phyloP scores from a whole-genome alignment of 257 asterid genomes.

The Lithospermum erythrorhizon region DNA sequence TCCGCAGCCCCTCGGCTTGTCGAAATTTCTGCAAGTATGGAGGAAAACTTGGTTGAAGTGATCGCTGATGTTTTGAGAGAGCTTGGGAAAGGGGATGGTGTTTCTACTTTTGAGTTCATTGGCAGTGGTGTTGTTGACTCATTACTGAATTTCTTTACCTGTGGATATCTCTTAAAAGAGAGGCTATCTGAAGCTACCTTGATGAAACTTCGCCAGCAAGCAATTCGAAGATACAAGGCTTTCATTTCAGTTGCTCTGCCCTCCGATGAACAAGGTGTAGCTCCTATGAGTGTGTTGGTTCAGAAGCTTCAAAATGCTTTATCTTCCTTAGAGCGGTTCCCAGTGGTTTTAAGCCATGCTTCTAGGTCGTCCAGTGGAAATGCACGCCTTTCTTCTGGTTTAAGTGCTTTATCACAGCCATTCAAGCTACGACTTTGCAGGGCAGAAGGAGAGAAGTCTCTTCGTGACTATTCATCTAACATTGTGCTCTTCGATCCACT shows the following conservation, averaged over 20 bases:
- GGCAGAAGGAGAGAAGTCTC: constrained; percentile 88
- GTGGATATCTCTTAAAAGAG: constrained; percentile 80
- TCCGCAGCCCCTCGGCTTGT: constrained; percentile 34
- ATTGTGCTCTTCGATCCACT: constrained; percentile 86
- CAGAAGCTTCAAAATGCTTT: constrained; percentile 91
- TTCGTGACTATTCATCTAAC: constrained; percentile 94
- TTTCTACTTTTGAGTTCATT: constrained; percentile 90
- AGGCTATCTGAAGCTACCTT: constrained; percentile 58
- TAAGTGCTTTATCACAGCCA: constrained; percentile 82
- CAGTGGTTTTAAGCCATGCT: constrained; percentile 82
- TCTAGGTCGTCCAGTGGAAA: constrained; percentile 65
- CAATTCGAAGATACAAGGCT: constrained; percentile 69
- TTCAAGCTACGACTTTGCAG: constrained; percentile 94
- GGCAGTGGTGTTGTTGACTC: constrained; percentile 92
- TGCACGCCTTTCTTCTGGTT: constrained; percentile 90
- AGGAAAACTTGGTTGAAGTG: constrained; percentile 58
- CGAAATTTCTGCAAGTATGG: constrained; percentile 51
- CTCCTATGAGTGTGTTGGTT: constrained; percentile 72
- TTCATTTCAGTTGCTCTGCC: constrained; percentile 83
- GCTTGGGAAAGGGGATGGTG: constrained; percentile 90
- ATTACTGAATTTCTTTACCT: constrained; percentile 74
- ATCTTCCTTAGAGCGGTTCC: constrained; percentile 86
- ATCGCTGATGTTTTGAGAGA: constrained; percentile 72
- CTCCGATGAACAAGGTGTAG: constrained; percentile 29
- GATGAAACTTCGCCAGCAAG: constrained; percentile 69